These are phyloP conservation scores for Alternaria angustiovoidea DNA, from an alignment of 2,329 filamentous ascomycete species.

Conservation along the genomic window DNA sequence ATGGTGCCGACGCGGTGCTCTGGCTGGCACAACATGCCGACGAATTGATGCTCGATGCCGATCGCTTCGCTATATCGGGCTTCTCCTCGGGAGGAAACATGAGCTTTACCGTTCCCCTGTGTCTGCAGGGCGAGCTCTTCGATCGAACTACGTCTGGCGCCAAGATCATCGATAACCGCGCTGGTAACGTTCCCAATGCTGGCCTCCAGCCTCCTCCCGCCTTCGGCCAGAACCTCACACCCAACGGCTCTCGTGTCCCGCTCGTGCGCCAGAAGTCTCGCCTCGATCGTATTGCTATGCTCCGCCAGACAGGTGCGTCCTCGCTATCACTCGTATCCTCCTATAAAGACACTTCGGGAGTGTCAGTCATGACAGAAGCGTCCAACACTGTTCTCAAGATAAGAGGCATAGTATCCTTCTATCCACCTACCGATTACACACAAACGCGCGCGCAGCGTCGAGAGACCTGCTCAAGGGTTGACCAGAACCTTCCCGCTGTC, in stretches of 20 bases:
- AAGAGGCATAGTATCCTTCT: constrained; percentile 67
- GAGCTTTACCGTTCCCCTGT: constrained; percentile 67
- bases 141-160: constrained; percentile 40
- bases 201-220: constrained; percentile 26
- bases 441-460: constrained; percentile 66
- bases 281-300: constrained; percentile 46
- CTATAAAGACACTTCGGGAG: constrained; percentile 46
- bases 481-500: constrained; percentile 60
- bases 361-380: constrained; percentile 43
- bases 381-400: constrained; percentile 56
- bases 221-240: constrained; percentile 23
- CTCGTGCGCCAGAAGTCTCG: constrained; percentile 44
- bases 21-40: constrained; percentile 65
- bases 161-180: constrained; percentile 39
- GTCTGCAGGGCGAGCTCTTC: constrained; percentile 60
- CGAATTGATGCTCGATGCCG: constrained; percentile 64
- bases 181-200: constrained; percentile 37
- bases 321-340: constrained; percentile 48
- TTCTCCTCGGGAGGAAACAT: constrained; percentile 72
- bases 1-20: constrained; percentile 68
- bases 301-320: constrained; percentile 45
- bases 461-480: constrained; percentile 62
- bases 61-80: constrained; percentile 66
- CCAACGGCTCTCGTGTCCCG: constrained; percentile 45
- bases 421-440: constrained; percentile 69